A percentile compares a stretch with the other conserved stretches of the same genome.
Conservation (phyloP, 495 filamentous ascomycete genomes). For the Penicillium samsonianum region DNA sequence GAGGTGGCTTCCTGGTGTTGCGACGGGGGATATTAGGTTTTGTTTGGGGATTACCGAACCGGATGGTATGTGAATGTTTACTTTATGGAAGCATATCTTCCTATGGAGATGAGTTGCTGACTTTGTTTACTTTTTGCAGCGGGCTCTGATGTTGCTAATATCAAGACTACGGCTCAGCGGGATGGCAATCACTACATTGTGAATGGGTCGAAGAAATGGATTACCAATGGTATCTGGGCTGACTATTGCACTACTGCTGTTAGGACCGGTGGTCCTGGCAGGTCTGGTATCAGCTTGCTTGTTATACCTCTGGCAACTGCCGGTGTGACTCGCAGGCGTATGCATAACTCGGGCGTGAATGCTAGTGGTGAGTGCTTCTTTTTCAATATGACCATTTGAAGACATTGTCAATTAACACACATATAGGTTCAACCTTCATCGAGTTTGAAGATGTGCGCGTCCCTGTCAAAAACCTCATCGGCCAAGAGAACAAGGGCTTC, state of each 20-base stretch:
- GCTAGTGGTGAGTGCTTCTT: conserved; percentile 35
- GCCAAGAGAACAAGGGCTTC: conserved; percentile 51
- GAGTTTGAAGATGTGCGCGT: conserved; percentile 51
- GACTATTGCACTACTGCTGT: conserved; percentile 57
- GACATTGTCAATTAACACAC: conserved; percentile 1
- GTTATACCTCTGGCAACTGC: conserved; percentile 51
- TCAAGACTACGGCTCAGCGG: conserved; percentile 49
- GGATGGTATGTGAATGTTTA: conserved; percentile 35
- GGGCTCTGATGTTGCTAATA: conserved; percentile 56
- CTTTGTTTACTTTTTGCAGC: conserved; percentile 25
- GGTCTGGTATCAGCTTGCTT: conserved; percentile 50
- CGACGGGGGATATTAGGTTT: conserved; percentile 49
- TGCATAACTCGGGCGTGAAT: conserved; percentile 67
- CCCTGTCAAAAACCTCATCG: conserved; percentile 44
- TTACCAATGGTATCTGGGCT: conserved; percentile 57
- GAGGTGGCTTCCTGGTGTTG: conserved; percentile 52
- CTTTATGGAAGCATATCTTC: background rate
- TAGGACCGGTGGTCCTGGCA: conserved; percentile 52
- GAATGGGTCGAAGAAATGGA: conserved; percentile 61
- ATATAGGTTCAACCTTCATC: conserved; percentile 47
- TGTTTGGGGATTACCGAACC: conserved; percentile 60
- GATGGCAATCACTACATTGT: conserved; percentile 53
- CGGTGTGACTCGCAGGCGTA: conserved; percentile 67
- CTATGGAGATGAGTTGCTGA: background rate
- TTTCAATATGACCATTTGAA: conserved; percentile 39